Evolutionary conservation across 2,329 filamentous ascomycete genomes (phyloP).

Genomic region (Xylariales sp.): DNA sequence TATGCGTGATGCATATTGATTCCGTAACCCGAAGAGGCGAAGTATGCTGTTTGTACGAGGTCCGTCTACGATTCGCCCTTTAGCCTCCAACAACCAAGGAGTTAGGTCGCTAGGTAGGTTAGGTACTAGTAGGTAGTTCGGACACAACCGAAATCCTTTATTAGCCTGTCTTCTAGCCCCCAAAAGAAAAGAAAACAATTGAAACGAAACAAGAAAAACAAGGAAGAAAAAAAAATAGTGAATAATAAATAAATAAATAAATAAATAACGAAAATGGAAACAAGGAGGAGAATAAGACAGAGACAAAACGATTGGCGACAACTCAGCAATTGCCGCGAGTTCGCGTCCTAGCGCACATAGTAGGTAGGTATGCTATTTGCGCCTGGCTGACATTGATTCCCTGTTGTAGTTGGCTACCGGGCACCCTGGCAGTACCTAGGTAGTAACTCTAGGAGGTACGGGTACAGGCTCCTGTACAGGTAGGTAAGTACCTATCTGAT

Average conservation of each 20-base stretch:
- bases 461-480: too few relatives aligned
- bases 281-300: not conserved
- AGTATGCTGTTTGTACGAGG: constrained; percentile 3
- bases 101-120: not conserved
- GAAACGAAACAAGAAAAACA: constrained; percentile 12
- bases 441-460: too few relatives aligned
- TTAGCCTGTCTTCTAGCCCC: constrained; percentile 19
- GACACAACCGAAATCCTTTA: constrained; percentile 6
- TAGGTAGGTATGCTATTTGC: constrained; percentile 12
- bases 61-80: constrained; percentile 10
- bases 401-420: constrained; percentile 11
- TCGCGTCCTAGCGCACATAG: constrained; percentile 16
- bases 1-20: not conserved
- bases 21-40: constrained; percentile 32
- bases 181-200: constrained; percentile 1
- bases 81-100: not conserved
- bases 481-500: too few relatives aligned
- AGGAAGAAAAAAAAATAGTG: not conserved
- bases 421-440: too few relatives aligned
- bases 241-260: too few relatives aligned
- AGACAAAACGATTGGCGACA: constrained; percentile 15
- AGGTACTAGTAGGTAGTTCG: not conserved
- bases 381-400: constrained; percentile 20
- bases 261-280: not conserved
- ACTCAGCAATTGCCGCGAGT: constrained; percentile 15